Evolutionary conservation across 768 basidiomycete species (phyloP), one percentile per base, ranked within the genome.

Genomic region (Tulasnella sp.): DNA sequence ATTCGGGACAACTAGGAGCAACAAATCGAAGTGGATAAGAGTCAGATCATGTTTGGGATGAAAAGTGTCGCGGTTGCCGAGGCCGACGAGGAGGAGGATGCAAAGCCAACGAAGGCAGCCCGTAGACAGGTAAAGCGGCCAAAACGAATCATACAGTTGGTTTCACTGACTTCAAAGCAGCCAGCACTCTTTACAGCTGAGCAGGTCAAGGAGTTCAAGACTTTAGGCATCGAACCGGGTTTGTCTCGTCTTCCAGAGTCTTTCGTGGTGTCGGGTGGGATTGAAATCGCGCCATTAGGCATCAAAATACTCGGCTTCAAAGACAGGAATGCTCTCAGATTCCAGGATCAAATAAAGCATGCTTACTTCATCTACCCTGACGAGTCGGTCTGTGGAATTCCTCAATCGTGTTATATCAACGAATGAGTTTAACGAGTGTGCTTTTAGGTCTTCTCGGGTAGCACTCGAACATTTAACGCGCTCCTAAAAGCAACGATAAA

Each of bases 271-370:
- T 59, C 35, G 63, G 68, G 32, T n/a, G 32, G 42, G 40, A 62
- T 72, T 65, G 17, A 36, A 19, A 29, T 6, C 14, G 14, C 17
- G 67, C 11, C 66, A 34, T 59, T 73, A 92, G 94, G 89, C 12
- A 86, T 99, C 78, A 94, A 90, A 79, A 87, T 99, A 5, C 87
- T 99, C 34, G 97, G 97, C 5, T 98, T 98, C 83, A 94, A 95
- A 78, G 83, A 89, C 69, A 84, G 84, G 14, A 80, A 79, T 5
- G 84, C 90, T 75, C 84, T 98, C 1, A 80, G 81, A 1, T 91
- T 95, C 75, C 91, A 95, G 78, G 93, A 98, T 78, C 96, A 95
- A 75, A 80, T 97, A 77, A 96, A 94, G 77, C 95, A 98, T 80
- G 89, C 95, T 0, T 80, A 87, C 62, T 98, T 98, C 79, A 86